phyloP scores from a whole-genome alignment of 1,284 basidiomycete species.

The Kwoniella shivajii region DNA sequence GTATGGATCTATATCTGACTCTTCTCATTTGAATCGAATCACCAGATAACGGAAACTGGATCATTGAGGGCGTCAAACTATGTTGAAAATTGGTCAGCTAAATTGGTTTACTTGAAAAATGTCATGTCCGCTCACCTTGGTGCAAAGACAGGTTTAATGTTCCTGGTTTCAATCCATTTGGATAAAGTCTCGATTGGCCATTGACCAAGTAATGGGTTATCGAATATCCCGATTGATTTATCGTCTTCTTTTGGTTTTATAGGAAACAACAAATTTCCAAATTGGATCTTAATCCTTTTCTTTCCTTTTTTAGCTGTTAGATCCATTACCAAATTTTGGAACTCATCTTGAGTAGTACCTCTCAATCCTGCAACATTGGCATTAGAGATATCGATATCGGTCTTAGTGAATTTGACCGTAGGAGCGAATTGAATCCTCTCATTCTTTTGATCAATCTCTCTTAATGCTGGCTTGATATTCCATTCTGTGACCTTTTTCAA shows the following conservation, averaged over 20 bases:
- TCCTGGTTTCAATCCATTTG: conserved; percentile 6
- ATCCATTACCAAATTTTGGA: not conserved
- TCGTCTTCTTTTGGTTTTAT: conserved; percentile 7
- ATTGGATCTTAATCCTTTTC: conserved; percentile 2
- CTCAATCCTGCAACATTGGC: not conserved
- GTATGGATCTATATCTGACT: conserved; percentile 11
- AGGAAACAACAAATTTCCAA: conserved; percentile 17
- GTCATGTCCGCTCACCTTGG: conserved; percentile 19
- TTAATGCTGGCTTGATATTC: conserved; percentile 12
- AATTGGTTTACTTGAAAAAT: no score
- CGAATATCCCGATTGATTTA: conserved; percentile 6
- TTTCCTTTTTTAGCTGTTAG: not conserved
- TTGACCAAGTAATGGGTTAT: conserved; percentile 18
- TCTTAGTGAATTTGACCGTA: not conserved
- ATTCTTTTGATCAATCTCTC: conserved; percentile 13
- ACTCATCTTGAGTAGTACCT: not conserved
- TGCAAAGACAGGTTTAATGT: conserved; percentile 8
- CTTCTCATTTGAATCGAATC: conserved; percentile 2
- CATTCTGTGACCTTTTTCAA: conserved; percentile 15
- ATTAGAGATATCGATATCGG: not conserved
- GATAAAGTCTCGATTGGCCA: conserved; percentile 10
- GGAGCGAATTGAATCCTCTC: conserved; percentile 5
- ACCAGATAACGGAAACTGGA: conserved; percentile 15
- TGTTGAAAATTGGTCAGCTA: no score
- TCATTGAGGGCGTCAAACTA: conserved; percentile 18